Base-by-base conservation (phyloP, 2,329 filamentous ascomycete genomes). In the Fusarium sacchari region DNA sequence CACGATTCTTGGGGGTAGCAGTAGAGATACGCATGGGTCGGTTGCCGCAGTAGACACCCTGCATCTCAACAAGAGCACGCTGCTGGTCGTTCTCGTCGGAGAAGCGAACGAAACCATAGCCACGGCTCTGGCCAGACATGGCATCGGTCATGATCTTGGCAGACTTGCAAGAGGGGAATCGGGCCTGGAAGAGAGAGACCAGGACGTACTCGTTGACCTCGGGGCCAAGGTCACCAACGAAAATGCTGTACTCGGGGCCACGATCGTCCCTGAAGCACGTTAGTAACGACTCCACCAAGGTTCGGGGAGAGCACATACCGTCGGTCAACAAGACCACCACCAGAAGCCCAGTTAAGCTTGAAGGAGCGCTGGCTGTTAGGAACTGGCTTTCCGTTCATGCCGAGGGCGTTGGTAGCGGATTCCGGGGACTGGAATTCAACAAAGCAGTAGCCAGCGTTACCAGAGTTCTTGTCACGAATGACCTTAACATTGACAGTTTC, bases 131-230 rank as follows among this genome's bases (percentile, higher is more conserved):
- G 78, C 96, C 96, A 73, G 93, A 97, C 85, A 98, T 96, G 70
- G 96, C 96, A 80, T 99, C 96, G 69, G 96, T 97, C 96, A 99
- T 99, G 85, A 99, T 99, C 89, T 99, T 99, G 80, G 96, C 96
- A 42, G 95, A 97, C 88, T 98, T 98, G 93, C 96, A 98, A 14
- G 95, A 97, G 1, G 93, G 93, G 88, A 97, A 99, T 71, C 96
- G 94, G 80, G 92, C 93, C 86, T 98, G 96, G 90, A 99, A 99
- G 57, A 99, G 92, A 32, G 95, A 97, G 60, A 98, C 96, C 68
- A 99, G 88, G 65, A 98, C 96, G 80, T 97, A 98, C 86, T 99
- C 96, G 84, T 98, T 99, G 78, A 99, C 96, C 84, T 99, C 96
- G 13, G 97, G 96, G 70, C 96, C 96, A 72, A 99, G 92, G 81